phyloP scores from a whole-genome alignment of 495 filamentous ascomycete genomes.

The Echria macrotheca region DNA sequence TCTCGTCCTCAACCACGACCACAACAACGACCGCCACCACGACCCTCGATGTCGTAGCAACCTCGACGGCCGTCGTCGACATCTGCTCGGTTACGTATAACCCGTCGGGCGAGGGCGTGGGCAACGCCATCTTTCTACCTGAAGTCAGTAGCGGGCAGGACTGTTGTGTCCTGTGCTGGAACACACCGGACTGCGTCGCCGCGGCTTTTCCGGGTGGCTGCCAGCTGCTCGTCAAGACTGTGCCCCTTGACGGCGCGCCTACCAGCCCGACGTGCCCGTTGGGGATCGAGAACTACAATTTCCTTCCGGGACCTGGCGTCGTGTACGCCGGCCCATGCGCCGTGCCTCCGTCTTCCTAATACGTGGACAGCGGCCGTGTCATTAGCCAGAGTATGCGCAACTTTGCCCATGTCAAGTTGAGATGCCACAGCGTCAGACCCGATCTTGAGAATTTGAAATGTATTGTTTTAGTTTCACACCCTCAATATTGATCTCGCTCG shows the following conservation, averaged over 20 bases:
- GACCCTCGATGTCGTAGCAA: not conserved
- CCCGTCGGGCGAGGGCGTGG: not conserved
- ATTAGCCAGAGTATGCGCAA: no score
- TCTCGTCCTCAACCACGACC: not conserved
- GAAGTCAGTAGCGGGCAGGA: not conserved
- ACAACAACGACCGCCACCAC: not conserved
- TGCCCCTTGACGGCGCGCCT: not conserved
- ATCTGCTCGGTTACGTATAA: constrained; percentile 1
- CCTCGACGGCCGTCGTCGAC: not conserved
- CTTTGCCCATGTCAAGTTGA: no score
- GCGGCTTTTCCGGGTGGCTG: not conserved
- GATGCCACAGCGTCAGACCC: no score
- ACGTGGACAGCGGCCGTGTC: no score
- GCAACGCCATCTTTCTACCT: not conserved
- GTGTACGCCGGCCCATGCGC: constrained; percentile 2
- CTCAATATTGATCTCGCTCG: no score
- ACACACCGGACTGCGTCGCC: not conserved
- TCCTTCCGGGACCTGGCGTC: not conserved
- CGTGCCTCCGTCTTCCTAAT: no score
- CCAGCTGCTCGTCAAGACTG: not conserved
- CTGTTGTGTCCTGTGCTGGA: constrained; percentile 2
- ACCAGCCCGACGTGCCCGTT: not conserved
- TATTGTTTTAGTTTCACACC: no score
- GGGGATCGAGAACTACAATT: constrained; percentile 4
- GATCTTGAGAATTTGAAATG: no score